Conservation (phyloP, 257 asterid species). For the Galeopsis tetrahit region DNA sequence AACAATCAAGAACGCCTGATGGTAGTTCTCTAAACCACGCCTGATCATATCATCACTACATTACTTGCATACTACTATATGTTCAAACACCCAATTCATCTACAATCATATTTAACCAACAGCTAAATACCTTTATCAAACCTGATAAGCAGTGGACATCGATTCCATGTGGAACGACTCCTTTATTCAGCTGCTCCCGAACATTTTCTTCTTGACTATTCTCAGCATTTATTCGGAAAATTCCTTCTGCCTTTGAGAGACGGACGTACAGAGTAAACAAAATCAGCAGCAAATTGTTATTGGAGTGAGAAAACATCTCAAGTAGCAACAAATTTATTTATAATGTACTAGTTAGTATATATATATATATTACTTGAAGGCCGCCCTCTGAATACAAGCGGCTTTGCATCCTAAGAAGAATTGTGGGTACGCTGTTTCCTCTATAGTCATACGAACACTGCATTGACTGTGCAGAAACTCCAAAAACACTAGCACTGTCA, state of each 20-base stretch:
- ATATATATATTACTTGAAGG: slow-evolving; percentile 74
- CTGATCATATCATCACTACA: too few species aligned
- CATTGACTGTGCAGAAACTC: slow-evolving; percentile 90
- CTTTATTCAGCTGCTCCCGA: slow-evolving; percentile 65
- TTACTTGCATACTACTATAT: too few species aligned
- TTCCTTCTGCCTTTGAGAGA: slow-evolving; percentile 94
- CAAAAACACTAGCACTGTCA: slow-evolving; percentile 83
- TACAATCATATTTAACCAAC: too few species aligned
- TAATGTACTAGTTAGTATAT: too few species aligned
- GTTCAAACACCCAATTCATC: too few species aligned
- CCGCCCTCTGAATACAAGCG: slow-evolving; percentile 77
- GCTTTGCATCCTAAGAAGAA: slow-evolving; percentile 77
- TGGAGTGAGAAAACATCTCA: too few species aligned
- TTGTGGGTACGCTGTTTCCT: slow-evolving; percentile 83
- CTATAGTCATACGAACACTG: slow-evolving; percentile 74
- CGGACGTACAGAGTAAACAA: slow-evolving; percentile 29
- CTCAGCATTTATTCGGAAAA: slow-evolving; percentile 80
- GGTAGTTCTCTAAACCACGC: slow-evolving; percentile 97
- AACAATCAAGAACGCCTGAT: slow-evolving; percentile 71
- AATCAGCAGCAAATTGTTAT: not conserved
- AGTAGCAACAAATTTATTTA: too few species aligned
- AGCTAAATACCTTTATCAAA: slow-evolving; percentile 97
- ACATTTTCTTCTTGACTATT: slow-evolving; percentile 72
- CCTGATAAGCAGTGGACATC: slow-evolving; percentile 91
- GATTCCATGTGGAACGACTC: slow-evolving; percentile 68